Evolutionary conservation across 208 protist genomes (phyloP), one percentile per base, ranked within the genome.

Genomic region (Trypanosoma cruzi): DNA sequence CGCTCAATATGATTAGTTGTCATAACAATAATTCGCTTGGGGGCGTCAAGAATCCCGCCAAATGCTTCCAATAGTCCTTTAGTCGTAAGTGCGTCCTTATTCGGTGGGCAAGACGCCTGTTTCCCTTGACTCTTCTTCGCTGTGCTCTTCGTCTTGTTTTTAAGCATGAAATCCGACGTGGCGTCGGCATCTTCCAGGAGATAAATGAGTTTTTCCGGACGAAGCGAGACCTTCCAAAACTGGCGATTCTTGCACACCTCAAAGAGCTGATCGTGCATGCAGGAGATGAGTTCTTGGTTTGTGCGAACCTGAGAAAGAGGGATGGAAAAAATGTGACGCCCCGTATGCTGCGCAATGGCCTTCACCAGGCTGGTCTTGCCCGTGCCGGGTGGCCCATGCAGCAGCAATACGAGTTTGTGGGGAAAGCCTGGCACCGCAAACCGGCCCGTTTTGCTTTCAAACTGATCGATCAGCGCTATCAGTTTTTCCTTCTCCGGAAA

Each of bases 1-100:
- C 86, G 77, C 34, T 98, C 94, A 31, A 95, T 78, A 75, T 97
- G 93, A 75, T 98, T 98, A n/a, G 93, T 98, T 5, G 96, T 98
- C 88, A 98, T 95, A 28, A 98, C 79, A 31, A 98, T 73, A 26
- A 98, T 90, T 24, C 92, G 83, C 46, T 90, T 88, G 6, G 98
- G 96, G 16, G 83, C 67, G 60, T 93, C 83, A 3, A 94, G 79
- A 29, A 99, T 81, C 34, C 98, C 97, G 44, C 95, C 95, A 34
- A 99, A 84, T 4, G 94, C 89, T 61, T 98, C 97, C 4, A 98
- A 81, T 4, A 99, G 57, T 0, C 96, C 97, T 24, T 87, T 85
- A 48, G 99, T 88, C 37, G 88, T 96, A 7, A 98, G 63, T 29
- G 72, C 58, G 67, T 88, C 81, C 11, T 57, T 48, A 46, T 68